Evolutionary conservation across 2,329 filamentous ascomycete genomes (phyloP).

Genomic region (Xylaria multiplex): DNA sequence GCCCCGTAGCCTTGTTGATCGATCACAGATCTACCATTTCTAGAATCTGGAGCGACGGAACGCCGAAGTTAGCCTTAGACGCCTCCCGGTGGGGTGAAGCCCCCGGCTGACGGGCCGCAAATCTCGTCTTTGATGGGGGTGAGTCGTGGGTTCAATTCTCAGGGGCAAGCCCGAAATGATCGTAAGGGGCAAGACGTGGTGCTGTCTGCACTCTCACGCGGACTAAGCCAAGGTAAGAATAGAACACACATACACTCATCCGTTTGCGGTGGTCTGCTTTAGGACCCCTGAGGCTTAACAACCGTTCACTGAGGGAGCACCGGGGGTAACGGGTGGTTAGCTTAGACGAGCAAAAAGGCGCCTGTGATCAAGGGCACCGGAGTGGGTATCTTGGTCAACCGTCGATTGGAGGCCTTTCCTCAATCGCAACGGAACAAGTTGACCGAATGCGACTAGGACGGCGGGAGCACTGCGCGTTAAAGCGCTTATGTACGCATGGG

Average conservation of each 20-base stretch:
- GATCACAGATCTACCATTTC: slow-evolving; percentile 28
- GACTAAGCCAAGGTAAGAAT: slow-evolving; percentile 34
- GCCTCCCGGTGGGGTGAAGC: slow-evolving; percentile 25
- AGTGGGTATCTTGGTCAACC: slow-evolving; percentile 26
- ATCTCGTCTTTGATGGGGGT: slow-evolving; percentile 26
- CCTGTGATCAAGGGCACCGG: slow-evolving; percentile 29
- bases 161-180: slow-evolving; percentile 24
- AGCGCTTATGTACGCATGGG: slow-evolving; percentile 20
- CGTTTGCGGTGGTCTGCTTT: slow-evolving; percentile 13
- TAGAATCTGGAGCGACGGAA: slow-evolving; percentile 30
- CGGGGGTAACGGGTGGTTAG: slow-evolving; percentile 18
- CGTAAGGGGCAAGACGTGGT: slow-evolving; percentile 19
- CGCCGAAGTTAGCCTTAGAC: slow-evolving; percentile 22
- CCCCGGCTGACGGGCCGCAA: slow-evolving; percentile 39
- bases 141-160: slow-evolving; percentile 13
- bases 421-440: slow-evolving; percentile 41
- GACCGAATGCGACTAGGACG: slow-evolving; percentile 40
- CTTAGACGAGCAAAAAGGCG: slow-evolving; percentile 3
- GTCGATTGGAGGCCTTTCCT: slow-evolving; percentile 43
- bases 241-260: slow-evolving; percentile 4
- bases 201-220: slow-evolving; percentile 6
- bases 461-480: slow-evolving; percentile 16
- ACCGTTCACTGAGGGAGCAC: slow-evolving; percentile 5
- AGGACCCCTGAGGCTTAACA: slow-evolving; percentile 9
- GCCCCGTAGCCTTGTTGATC: slow-evolving; percentile 8